Evolutionary conservation across 371 early-diverging fungal genomes (phyloP), one percentile per base, ranked within the genome.

Genomic region (Catenaria anguillulae): DNA sequence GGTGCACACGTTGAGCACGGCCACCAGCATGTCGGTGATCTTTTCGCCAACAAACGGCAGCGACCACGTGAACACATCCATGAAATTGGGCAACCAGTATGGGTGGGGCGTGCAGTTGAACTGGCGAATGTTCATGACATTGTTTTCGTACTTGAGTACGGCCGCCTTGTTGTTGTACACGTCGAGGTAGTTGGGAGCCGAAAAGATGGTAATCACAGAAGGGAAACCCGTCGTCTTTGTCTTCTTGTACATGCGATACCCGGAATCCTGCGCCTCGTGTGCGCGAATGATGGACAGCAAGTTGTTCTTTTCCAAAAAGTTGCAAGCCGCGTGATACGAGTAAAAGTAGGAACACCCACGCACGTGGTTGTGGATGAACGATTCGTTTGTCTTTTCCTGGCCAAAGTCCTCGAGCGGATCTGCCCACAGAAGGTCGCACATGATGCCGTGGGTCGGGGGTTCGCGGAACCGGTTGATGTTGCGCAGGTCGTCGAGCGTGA

Each of bases 1-100:
- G 75, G 84, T 87, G 75, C 90, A 90, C 40, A 91, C 88, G 69
- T 89, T 90, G 42, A 97, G 74, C 61, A 97, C 86, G 3, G 90
- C 90, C 55, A 94, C 71, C 48, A 97, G 72, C 94, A 97, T 94
- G 65, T 93, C 92, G 33, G 90, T 90, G 62, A 92, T 88, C 72
- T 97, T 96, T 77, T 97, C 97, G 50, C 94, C 91, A 26, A 98
- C 93, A 79, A 98, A 98, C 0, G 99, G 97, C 63, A 97, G 73
- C 40, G 90, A 90, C 97, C 98, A 97, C 35, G 90, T 90, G 66
- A 98, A 93, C 6, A 91, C 94, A 73, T 98, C 93, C 89, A 94
- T 90, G 63, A 93, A 94, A 66, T 93, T 90, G 33, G 94, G 95
- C 40, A 96, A 70, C 87, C 92, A 91, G 75, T 91, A 98, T 33